These are phyloP conservation scores for Calonectria naviculata DNA, from an alignment of 2,329 filamentous ascomycete species.

Conservation along the genomic window DNA sequence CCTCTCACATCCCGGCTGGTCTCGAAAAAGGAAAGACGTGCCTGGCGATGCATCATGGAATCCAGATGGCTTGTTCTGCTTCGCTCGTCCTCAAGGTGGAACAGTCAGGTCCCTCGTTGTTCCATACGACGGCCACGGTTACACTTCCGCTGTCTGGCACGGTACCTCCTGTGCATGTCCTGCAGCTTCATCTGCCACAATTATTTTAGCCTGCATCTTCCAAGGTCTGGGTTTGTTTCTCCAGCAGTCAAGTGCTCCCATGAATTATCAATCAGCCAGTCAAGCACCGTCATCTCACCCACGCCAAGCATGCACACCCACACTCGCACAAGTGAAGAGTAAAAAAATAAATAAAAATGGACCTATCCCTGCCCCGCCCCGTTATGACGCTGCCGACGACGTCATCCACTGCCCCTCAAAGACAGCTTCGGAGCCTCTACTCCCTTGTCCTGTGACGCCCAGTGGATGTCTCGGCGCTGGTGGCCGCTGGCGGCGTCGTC, in stretches of 20 bases:
- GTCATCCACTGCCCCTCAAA: constrained; percentile 32
- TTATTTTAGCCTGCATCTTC: constrained; percentile 10
- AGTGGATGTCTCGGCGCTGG: constrained; percentile 14
- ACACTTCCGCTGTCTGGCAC: not conserved
- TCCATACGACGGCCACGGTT: not conserved
- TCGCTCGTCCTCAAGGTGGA: not conserved
- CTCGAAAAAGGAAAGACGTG: not conserved
- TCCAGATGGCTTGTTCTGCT: not conserved
- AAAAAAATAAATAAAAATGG: constrained; percentile 12
- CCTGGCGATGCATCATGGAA: not conserved
- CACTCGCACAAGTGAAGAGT: not conserved
- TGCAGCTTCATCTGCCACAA: constrained; percentile 3
- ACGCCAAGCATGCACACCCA: not conserved
- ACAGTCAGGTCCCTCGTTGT: not conserved
- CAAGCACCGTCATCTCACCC: constrained; percentile 16
- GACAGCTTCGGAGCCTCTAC: constrained; percentile 6
- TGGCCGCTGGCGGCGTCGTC: constrained; percentile 17
- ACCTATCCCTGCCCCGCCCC: constrained; percentile 28
- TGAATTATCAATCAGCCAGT: constrained; percentile 2
- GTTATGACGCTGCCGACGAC: constrained; percentile 44
- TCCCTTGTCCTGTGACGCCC: constrained; percentile 13
- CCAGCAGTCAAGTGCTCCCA: not conserved
- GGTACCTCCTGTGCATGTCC: not conserved
- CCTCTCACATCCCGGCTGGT: not conserved
- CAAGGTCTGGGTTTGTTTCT: constrained; percentile 21